phyloP scores from a whole-genome alignment of 129 eudicot species.

The Flaveria sonorensis region DNA sequence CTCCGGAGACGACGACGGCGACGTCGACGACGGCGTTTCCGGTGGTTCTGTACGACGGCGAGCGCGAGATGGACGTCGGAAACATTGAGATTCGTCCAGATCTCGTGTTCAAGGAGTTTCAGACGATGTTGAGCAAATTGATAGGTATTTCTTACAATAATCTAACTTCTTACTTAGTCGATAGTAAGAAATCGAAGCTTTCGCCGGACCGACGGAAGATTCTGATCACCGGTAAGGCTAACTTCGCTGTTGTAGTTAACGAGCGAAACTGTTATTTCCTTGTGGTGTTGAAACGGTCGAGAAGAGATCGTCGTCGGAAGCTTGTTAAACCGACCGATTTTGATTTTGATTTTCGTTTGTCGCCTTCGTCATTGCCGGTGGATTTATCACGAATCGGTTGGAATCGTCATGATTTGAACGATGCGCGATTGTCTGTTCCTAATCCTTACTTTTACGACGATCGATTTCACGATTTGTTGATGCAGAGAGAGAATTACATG shows the following conservation, averaged over 20 bases:
- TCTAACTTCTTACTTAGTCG: slow-evolving; percentile 55
- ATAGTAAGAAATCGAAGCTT: slow-evolving; percentile 27
- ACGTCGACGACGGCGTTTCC: slow-evolving; percentile 27
- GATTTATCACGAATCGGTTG: slow-evolving; percentile 42
- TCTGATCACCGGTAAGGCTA: slow-evolving; percentile 68
- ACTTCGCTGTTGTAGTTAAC: slow-evolving; percentile 43
- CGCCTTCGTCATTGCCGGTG: slow-evolving; percentile 20
- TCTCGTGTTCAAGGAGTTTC: slow-evolving; percentile 57
- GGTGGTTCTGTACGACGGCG: slow-evolving; percentile 68
- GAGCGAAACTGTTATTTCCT: slow-evolving; percentile 50
- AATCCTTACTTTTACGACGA: slow-evolving; percentile 33
- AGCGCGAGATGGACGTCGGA: slow-evolving; percentile 55
- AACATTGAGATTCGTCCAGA: slow-evolving; percentile 41
- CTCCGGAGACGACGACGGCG: slow-evolving; percentile 32
- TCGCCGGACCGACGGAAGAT: slow-evolving; percentile 48
- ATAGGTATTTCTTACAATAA: slow-evolving; percentile 76
- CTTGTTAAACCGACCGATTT: slow-evolving; percentile 24
- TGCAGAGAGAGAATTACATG: slow-evolving; percentile 44
- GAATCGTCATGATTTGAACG: slow-evolving; percentile 29
- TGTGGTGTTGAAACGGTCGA: slow-evolving; percentile 60
- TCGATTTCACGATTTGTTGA: slow-evolving; percentile 36
- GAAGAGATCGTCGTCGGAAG: slow-evolving; percentile 50
- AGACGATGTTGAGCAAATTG: slow-evolving; percentile 42
- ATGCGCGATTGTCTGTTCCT: not conserved
- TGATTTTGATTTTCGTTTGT: not conserved